Percentiles rank a stretch among this genome's conserved stretches.
Evolutionary conservation across 495 filamentous ascomycete genomes (phyloP).

Genomic region (Trichoderma erinaceum): DNA sequence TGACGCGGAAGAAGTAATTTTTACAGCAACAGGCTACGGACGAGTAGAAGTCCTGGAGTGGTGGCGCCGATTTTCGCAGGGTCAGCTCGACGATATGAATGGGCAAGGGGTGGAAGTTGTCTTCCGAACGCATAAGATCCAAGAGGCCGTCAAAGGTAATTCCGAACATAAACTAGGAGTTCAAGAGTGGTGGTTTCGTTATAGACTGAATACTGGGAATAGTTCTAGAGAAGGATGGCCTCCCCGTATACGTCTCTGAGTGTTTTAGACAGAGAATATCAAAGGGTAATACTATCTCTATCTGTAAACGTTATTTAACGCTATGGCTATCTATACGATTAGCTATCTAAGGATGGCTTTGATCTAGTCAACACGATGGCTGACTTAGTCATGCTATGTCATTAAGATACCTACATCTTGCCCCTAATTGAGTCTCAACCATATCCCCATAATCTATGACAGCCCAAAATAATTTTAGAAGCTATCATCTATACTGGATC

Average conservation of each 20-base stretch:
- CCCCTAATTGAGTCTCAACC: too few species aligned
- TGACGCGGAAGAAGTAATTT: conserved; percentile 73
- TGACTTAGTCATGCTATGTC: too few species aligned
- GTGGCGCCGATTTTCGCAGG: conserved; percentile 74
- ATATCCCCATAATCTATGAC: too few species aligned
- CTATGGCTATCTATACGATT: too few species aligned
- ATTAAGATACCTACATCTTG: too few species aligned
- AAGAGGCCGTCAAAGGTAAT: conserved; percentile 86
- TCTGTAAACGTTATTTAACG: too few species aligned
- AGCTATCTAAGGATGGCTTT: too few species aligned
- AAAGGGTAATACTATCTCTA: not conserved
- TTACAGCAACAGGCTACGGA: conserved; percentile 80
- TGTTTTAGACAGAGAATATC: not conserved
- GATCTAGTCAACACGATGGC: too few species aligned
- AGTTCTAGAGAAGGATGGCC: conserved; percentile 84
- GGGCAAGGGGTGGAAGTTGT: conserved; percentile 55
- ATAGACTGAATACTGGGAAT: conserved; percentile 79
- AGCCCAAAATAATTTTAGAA: too few species aligned
- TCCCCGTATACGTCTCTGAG: conserved; percentile 47
- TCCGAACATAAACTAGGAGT: conserved; percentile 65
- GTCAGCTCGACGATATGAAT: conserved; percentile 38
- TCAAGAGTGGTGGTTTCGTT: conserved; percentile 81
- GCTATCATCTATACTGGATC: too few species aligned
- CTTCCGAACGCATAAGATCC: conserved; percentile 92
- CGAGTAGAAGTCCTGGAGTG: conserved; percentile 80